Base-by-base conservation (phyloP, 2,329 filamentous ascomycete species). In the Furcasterigmium sp. region DNA sequence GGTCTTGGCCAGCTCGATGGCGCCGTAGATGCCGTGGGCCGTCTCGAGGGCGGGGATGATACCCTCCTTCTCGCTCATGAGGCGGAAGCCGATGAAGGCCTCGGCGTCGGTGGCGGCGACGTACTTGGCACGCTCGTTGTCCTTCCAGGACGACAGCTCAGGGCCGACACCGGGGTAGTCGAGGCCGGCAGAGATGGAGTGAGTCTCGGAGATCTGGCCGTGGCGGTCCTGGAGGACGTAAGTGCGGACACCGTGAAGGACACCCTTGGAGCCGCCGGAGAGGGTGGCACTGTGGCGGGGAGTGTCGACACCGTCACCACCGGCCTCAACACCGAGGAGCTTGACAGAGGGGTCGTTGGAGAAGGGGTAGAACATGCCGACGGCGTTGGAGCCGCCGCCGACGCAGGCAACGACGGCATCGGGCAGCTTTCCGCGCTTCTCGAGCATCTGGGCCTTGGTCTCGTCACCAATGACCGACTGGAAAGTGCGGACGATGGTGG, bases 321-420 rank as follows among this genome's bases (percentile, higher is more conserved):
- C 93, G 11, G 93, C 93, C 71, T 98, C 93, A 3, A 98, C 91
- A 51, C 93, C 93, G 11, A 97, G 74, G 4, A 96, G 78, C 68
- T 91, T 90, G 47, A 98, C 93, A 47, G 76, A 83, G 0, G 77
- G 76, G 56, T 98, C 91, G 34, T 89, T 82, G 50, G 85, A 77
- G 70, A 98, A 98, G 41, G 93, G 93, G 67, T 91, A 94, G 73
- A 98, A 98, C 91, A 97, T 98, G 69, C 93, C 93, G 4, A 86
- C 84, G 3, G 93, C 93, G 62, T 98, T 98, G 62, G 84, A 91
- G 46, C 93, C 93, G 53, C 93, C 93, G 44, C 93, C 93, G 11
- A 98, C 93, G 58, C 93, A 98, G 9, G 93, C 93, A 14, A 98
- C 89, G 18, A 98, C 91, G 1, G 91, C 93, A 55, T 98, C 93